Evolutionary conservation across 352 stramenopile genomes (phyloP).

Genomic region (Globisporangium spiculum): DNA sequence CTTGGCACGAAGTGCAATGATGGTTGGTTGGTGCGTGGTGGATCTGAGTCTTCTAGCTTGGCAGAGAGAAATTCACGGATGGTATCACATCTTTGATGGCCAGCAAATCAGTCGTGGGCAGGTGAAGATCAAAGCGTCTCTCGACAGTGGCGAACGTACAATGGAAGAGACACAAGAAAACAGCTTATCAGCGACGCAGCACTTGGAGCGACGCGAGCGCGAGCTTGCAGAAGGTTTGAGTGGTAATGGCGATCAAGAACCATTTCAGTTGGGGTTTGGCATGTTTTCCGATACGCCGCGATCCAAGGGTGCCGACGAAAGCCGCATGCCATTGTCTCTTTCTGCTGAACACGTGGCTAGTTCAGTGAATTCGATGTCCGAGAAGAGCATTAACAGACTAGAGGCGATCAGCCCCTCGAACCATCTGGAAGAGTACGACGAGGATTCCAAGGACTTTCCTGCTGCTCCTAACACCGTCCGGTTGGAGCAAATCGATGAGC

Average conservation of each 20-base stretch:
- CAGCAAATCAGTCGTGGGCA: conserved; percentile 24
- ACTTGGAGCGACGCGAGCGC: background rate
- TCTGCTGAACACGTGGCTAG: background rate
- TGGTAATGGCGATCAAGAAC: background rate
- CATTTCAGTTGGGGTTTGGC: background rate
- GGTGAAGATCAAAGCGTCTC: conserved; percentile 24
- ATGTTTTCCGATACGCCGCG: background rate
- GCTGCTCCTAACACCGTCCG: background rate
- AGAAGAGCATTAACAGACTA: background rate
- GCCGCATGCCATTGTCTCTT: background rate
- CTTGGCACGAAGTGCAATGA: background rate
- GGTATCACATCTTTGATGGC: conserved; percentile 30
- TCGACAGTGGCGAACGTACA: background rate
- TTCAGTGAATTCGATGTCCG: background rate
- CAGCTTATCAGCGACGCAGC: background rate
- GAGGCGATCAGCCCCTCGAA: background rate
- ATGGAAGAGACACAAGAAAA: background rate
- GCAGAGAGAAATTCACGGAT: conserved; percentile 26
- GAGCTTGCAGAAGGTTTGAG: background rate
- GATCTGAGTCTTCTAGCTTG: conserved; percentile 25
- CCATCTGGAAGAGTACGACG: background rate
- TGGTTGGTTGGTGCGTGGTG: conserved; percentile 23
- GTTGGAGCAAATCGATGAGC: background rate
- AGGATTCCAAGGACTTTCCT: background rate
- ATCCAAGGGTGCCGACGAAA: background rate